phyloP scores from a whole-genome alignment of 2,329 filamentous ascomycete genomes.

The Aspergillus arachidicola region DNA sequence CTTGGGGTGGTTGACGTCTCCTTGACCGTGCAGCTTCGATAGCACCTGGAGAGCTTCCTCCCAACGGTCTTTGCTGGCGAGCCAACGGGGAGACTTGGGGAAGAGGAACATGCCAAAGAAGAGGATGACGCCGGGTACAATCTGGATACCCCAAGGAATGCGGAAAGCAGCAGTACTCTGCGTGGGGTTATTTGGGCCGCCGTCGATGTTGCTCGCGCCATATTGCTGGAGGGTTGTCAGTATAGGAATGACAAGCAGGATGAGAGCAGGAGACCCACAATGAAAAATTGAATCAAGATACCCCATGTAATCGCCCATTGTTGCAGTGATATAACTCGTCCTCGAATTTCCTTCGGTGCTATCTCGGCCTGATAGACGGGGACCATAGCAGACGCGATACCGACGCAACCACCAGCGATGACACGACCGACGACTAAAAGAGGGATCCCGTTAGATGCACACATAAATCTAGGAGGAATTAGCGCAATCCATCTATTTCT shows the following conservation, averaged over 20 bases:
- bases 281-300: slow-evolving; percentile 67
- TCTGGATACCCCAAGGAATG: slow-evolving; percentile 65
- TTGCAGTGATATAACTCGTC: slow-evolving; percentile 68
- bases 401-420: slow-evolving; percentile 71
- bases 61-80: slow-evolving; percentile 62
- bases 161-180: slow-evolving; percentile 61
- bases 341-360: slow-evolving; percentile 56
- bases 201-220: slow-evolving; percentile 52
- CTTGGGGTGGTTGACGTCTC: slow-evolving; percentile 64
- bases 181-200: slow-evolving; percentile 50
- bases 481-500: too few species aligned
- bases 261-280: slow-evolving; percentile 41
- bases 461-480: slow-evolving; percentile 53
- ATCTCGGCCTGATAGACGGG: slow-evolving; percentile 71
- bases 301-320: slow-evolving; percentile 75
- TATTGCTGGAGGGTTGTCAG: slow-evolving; percentile 18
- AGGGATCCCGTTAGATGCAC: slow-evolving; percentile 63
- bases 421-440: slow-evolving; percentile 72
- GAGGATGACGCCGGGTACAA: slow-evolving; percentile 60
- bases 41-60: slow-evolving; percentile 55
- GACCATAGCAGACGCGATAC: slow-evolving; percentile 71
- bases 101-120: slow-evolving; percentile 53
- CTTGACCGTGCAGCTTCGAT: slow-evolving; percentile 62
- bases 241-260: neutral
- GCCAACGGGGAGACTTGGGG: slow-evolving; percentile 65